Conservation (phyloP, 345 rosid genomes). For the Populus ilicifolia region DNA sequence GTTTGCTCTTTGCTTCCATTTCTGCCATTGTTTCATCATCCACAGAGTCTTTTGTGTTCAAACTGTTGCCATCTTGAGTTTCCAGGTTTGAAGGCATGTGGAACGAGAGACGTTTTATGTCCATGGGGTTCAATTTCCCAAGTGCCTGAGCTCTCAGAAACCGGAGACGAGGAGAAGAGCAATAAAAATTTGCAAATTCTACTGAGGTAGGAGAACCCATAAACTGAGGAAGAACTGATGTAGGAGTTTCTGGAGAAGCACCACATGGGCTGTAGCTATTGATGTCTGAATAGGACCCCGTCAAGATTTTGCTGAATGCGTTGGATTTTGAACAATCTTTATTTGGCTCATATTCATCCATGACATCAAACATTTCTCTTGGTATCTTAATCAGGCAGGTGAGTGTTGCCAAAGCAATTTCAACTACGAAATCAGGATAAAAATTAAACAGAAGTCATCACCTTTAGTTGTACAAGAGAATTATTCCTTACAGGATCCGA, state of each 20-base stretch:
- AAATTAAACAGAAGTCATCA: background rate
- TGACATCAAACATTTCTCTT: constrained; percentile 50
- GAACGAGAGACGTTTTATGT: constrained; percentile 52
- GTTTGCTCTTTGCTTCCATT: constrained; percentile 15
- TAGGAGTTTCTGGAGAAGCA: constrained; percentile 49
- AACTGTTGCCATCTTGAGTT: constrained; percentile 15
- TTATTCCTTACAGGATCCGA: background rate
- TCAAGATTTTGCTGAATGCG: constrained; percentile 24
- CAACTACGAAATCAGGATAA: constrained; percentile 36
- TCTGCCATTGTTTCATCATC: constrained; percentile 23
- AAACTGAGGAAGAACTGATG: constrained; percentile 43
- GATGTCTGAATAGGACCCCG: constrained; percentile 40
- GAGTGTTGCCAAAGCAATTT: constrained; percentile 49
- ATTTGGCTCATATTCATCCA: constrained; percentile 54
- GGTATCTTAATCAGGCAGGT: constrained; percentile 52
- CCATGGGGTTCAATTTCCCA: constrained; percentile 68
- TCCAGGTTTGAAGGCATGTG: constrained; percentile 42
- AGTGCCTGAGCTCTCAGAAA: constrained; percentile 60
- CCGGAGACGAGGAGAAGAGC: constrained; percentile 33
- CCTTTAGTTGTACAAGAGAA: background rate
- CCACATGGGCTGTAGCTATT: constrained; percentile 25
- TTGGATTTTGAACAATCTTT: constrained; percentile 27
- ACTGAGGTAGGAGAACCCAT: constrained; percentile 3
- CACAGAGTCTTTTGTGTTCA: constrained; percentile 20
- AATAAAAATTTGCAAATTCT: constrained; percentile 16